Conservation (phyloP, 345 rosid species). For the Trapa incisa region DNA sequence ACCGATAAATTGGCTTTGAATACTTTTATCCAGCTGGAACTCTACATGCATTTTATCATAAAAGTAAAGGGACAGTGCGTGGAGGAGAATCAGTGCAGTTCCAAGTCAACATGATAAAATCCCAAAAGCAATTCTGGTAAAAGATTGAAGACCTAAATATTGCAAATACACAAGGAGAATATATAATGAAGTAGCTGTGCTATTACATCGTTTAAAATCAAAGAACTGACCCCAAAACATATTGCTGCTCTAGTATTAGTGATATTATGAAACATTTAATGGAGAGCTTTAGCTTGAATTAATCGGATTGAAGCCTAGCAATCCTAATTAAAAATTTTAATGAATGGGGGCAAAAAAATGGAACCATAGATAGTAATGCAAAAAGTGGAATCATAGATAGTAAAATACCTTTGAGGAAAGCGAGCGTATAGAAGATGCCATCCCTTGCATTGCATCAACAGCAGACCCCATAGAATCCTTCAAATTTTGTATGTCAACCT, state of each 20-base stretch:
- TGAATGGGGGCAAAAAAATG: too few species aligned
- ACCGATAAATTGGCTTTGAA: slow-evolving; percentile 4
- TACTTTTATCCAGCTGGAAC: neutral
- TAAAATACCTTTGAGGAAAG: slow-evolving; percentile 45
- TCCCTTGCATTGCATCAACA: slow-evolving; percentile 72
- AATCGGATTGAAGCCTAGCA: neutral
- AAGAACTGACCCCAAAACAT: neutral
- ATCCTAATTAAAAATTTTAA: neutral
- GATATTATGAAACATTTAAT: neutral
- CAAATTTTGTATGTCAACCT: slow-evolving; percentile 72
- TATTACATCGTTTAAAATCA: neutral
- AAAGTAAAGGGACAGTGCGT: too few species aligned
- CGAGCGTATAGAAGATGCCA: slow-evolving; percentile 68
- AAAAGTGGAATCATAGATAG: too few species aligned
- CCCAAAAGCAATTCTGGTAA: too few species aligned
- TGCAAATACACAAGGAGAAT: too few species aligned
- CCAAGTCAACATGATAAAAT: too few species aligned
- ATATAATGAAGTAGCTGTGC: neutral
- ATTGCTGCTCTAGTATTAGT: neutral
- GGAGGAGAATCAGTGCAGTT: too few species aligned
- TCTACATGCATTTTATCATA: neutral
- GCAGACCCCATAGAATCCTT: slow-evolving; percentile 86
- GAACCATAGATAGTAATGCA: neutral
- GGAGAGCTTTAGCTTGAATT: neutral
- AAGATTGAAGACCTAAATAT: neutral